Conservation (phyloP, 2,329 filamentous ascomycete genomes). For the Rhynchosporium secalis region DNA sequence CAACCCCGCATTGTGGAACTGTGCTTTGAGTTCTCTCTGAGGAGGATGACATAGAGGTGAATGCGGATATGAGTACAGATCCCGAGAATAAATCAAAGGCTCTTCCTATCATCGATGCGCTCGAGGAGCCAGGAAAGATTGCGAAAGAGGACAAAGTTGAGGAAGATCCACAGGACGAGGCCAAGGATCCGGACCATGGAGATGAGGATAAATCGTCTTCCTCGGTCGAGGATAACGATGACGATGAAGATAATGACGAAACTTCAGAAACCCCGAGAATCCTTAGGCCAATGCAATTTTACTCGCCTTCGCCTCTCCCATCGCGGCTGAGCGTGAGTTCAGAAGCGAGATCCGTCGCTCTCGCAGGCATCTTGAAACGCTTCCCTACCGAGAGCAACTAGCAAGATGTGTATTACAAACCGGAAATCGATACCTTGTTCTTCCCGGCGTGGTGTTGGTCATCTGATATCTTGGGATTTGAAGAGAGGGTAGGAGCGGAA, state of each 20-base stretch:
- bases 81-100: background rate
- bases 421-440: background rate
- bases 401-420: constrained; percentile 3
- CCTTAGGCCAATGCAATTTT: background rate
- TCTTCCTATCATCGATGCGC: too few species aligned
- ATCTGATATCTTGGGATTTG: background rate
- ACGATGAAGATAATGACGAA: background rate
- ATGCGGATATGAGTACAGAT: background rate
- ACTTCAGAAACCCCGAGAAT: background rate
- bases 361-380: background rate
- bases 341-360: constrained; percentile 4
- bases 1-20: constrained; percentile 1
- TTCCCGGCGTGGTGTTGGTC: constrained; percentile 6
- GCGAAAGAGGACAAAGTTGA: background rate
- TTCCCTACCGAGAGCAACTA: background rate
- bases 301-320: background rate
- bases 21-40: background rate
- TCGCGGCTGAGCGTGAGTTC: background rate
- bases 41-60: background rate
- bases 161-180: background rate
- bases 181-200: background rate
- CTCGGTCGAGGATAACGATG: background rate
- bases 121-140: background rate
- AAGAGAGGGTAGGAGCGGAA: background rate
- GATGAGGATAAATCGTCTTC: background rate